phyloP scores from a whole-genome alignment of 371 early-diverging fungal genomes.

The Spraguea lophii region DNA sequence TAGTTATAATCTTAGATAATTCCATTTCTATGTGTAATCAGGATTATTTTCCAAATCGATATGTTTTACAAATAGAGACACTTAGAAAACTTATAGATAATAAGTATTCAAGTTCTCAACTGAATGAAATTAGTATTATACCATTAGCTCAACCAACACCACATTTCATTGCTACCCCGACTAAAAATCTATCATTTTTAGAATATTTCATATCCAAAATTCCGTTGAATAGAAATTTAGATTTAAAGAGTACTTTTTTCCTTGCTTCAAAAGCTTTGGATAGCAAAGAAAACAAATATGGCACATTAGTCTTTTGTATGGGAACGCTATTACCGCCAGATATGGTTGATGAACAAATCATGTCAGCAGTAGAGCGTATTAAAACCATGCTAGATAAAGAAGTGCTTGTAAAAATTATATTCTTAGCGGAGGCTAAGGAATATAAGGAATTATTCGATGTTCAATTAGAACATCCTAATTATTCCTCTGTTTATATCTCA shows the following conservation, averaged over 20 bases:
- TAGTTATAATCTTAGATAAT: constrained; percentile 37
- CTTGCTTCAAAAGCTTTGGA: constrained; percentile 11
- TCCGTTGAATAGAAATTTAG: constrained; percentile 3
- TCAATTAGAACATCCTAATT: constrained; percentile 10
- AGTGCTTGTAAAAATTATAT: constrained; percentile 29
- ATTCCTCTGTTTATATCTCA: constrained; percentile 3
- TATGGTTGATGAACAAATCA: constrained; percentile 13
- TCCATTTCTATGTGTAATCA: constrained; percentile 35
- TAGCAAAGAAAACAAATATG: constrained; percentile 4
- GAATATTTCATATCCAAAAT: constrained; percentile 16
- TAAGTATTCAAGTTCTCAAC: constrained; percentile 9
- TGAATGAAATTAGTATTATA: constrained; percentile 27
- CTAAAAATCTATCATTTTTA: constrained; percentile 17
- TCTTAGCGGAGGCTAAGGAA: constrained; percentile 41
- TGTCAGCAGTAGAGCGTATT: constrained; percentile 9
- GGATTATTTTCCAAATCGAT: constrained; percentile 40
- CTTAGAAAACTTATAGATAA: constrained; percentile 15
- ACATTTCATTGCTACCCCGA: constrained; percentile 36
- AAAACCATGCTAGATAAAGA: constrained; percentile 9
- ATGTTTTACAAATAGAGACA: constrained; percentile 26
- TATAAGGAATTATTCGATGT: constrained; percentile 3
- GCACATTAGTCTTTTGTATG: constrained; percentile 26
- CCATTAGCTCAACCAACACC: constrained; percentile 18
- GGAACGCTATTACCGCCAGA: background rate
- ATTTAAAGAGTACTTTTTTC: constrained; percentile 7